Conservation (phyloP, 208 protist species). For the Crithidia mellificae region DNA sequence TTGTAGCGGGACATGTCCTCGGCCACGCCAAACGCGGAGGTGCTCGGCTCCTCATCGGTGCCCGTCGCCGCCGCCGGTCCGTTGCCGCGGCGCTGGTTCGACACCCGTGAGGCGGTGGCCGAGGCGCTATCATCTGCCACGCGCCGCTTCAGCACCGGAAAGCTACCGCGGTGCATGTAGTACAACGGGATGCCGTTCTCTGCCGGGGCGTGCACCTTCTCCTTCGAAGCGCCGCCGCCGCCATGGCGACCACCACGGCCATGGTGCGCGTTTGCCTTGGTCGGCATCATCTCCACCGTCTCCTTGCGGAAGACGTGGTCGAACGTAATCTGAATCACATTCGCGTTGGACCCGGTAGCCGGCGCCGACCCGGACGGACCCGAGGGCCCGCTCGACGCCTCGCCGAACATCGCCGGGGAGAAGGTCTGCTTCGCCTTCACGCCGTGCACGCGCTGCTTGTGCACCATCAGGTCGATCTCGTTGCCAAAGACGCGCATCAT, state of each 20-base stretch:
- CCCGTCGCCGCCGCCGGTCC: no score
- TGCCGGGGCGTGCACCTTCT: slow-evolving; percentile 29
- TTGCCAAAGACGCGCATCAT: slow-evolving; percentile 85
- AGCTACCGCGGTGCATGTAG: slow-evolving; percentile 31
- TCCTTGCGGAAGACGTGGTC: slow-evolving; percentile 68
- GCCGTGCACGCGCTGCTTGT: slow-evolving; percentile 80
- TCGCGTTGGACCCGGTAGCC: slow-evolving; percentile 59
- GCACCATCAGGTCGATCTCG: slow-evolving; percentile 77
- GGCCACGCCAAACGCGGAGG: slow-evolving; percentile 44
- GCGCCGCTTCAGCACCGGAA: slow-evolving; percentile 13
- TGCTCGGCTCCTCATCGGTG: slow-evolving; percentile 7
- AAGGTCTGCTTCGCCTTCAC: slow-evolving; percentile 43
- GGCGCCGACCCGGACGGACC: slow-evolving; percentile 19
- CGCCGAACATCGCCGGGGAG: slow-evolving; percentile 22
- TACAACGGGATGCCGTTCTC: slow-evolving; percentile 55
- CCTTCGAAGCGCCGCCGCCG: slow-evolving; percentile 15
- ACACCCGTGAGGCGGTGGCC: background rate
- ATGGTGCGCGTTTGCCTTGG: slow-evolving; percentile 24
- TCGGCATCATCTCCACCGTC: slow-evolving; percentile 63
- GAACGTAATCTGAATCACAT: slow-evolving; percentile 79
- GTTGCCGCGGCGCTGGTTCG: background rate
- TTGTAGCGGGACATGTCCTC: slow-evolving; percentile 46
- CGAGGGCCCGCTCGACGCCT: slow-evolving; percentile 10
- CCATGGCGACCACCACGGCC: slow-evolving; percentile 20
- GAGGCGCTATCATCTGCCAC: slow-evolving; percentile 4